Conservation (phyloP, 768 basidiomycete species). For the Mycena haematopus region DNA sequence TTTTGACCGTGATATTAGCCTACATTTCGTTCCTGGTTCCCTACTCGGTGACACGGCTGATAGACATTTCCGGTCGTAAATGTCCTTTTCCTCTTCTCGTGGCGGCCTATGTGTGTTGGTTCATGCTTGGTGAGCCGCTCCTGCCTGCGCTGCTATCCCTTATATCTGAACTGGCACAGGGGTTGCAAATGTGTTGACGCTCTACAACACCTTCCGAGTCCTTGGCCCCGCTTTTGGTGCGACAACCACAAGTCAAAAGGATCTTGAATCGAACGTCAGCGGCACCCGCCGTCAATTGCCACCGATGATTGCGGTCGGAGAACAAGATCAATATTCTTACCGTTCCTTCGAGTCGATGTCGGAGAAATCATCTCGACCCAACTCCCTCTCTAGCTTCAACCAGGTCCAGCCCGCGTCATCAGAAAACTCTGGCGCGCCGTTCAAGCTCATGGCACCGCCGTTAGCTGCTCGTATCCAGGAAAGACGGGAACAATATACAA, state of each 20-base stretch:
- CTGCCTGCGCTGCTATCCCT: neutral
- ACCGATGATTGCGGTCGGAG: constrained; percentile 29
- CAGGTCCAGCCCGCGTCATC: constrained; percentile 18
- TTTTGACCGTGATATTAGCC: constrained; percentile 43
- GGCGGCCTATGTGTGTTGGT: constrained; percentile 58
- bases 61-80: constrained; percentile 52
- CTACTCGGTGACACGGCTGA: constrained; percentile 57
- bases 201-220: constrained; percentile 72
- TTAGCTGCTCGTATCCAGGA: constrained; percentile 30
- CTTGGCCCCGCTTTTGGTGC: constrained; percentile 58
- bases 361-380: constrained; percentile 27
- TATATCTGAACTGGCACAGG: constrained; percentile 48
- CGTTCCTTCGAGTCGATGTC: constrained; percentile 16
- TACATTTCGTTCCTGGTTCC: constrained; percentile 67
- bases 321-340: constrained; percentile 15
- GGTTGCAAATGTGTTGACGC: constrained; percentile 66
- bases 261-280: constrained; percentile 22
- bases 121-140: constrained; percentile 55
- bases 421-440: constrained; percentile 18
- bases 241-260: constrained; percentile 36
- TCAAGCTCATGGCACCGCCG: constrained; percentile 21
- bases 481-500: constrained; percentile 19
- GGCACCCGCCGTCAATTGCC: constrained; percentile 7
- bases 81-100: constrained; percentile 56
- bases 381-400: constrained; percentile 27